A percentile compares a stretch with the other conserved stretches of the same genome.
Conservation (phyloP, 2,329 filamentous ascomycete species). For the Sporothrix schenckii region DNA sequence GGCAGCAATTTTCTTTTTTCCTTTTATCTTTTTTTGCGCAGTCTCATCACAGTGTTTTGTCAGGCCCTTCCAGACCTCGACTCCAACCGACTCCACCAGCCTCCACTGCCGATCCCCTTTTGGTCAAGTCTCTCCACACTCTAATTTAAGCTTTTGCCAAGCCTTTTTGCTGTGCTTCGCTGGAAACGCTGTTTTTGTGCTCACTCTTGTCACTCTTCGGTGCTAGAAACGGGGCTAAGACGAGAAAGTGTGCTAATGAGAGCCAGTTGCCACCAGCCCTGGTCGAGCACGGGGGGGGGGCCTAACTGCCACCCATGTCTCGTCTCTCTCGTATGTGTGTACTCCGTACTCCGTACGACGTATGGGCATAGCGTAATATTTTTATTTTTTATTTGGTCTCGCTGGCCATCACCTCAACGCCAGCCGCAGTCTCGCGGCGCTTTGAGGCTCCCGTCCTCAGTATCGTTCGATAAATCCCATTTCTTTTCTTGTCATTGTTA, state of each 20-base stretch:
- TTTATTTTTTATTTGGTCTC: background rate
- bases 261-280: conserved; percentile 13
- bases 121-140: conserved; percentile 6
- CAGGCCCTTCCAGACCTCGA: conserved; percentile 22
- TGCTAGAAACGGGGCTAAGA: conserved; percentile 20
- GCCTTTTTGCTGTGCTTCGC: background rate
- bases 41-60: no score
- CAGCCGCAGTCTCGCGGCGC: background rate
- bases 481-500: background rate
- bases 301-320: background rate
- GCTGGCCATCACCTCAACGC: background rate
- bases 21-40: no score
- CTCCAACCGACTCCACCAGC: background rate
- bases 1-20: background rate
- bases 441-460: background rate
- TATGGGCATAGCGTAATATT: background rate
- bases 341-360: background rate
- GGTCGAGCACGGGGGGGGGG: background rate
- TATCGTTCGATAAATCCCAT: conserved; percentile 3
- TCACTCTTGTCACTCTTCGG: background rate
- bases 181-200: background rate
- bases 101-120: conserved; percentile 20
- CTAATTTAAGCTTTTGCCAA: conserved; percentile 26
- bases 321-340: background rate
- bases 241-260: conserved; percentile 16